These are phyloP conservation scores for Blastobotrys illinoisensis DNA, from an alignment of 1,139 yeast species.

Conservation along the genomic window DNA sequence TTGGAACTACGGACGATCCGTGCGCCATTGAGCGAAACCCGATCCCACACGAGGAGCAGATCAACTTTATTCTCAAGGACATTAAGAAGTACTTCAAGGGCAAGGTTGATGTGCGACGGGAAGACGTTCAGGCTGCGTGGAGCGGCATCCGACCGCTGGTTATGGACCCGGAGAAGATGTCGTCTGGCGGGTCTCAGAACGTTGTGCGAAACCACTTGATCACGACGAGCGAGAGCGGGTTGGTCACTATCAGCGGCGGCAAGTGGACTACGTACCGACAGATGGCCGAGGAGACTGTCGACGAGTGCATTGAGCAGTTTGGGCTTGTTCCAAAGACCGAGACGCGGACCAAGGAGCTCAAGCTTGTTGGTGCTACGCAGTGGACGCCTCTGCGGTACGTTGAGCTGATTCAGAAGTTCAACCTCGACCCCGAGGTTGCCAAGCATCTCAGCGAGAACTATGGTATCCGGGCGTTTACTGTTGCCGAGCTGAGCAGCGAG, in stretches of 20 bases:
- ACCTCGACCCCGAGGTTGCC: slow-evolving; percentile 70
- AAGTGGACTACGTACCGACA: slow-evolving; percentile 98
- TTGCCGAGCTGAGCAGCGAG: slow-evolving; percentile 50
- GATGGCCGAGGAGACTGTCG: slow-evolving; percentile 94
- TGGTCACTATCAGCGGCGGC: slow-evolving; percentile 91
- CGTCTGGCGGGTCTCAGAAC: slow-evolving; percentile 58
- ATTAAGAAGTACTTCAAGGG: slow-evolving; percentile 72
- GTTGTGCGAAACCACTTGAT: slow-evolving; percentile 87
- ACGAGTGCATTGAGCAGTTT: slow-evolving; percentile 57
- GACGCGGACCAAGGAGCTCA: slow-evolving; percentile 51
- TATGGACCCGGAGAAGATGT: slow-evolving; percentile 67
- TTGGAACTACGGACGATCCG: slow-evolving; percentile 91
- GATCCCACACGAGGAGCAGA: slow-evolving; percentile 82
- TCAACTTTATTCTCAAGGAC: slow-evolving; percentile 80
- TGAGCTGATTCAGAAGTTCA: slow-evolving; percentile 74
- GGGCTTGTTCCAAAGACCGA: slow-evolving; percentile 38
- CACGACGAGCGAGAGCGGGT: slow-evolving; percentile 63
- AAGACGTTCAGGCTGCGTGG: slow-evolving; percentile 94
- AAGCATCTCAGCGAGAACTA: slow-evolving; percentile 80
- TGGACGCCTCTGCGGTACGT: slow-evolving; percentile 66
- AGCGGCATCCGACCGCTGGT: slow-evolving; percentile 95
- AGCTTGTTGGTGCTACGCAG: slow-evolving; percentile 69
- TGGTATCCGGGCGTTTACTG: slow-evolving; percentile 73
- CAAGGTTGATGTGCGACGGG: slow-evolving; percentile 81
- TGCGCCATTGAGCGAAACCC: slow-evolving; percentile 63